Conservation (phyloP, 2,329 filamentous ascomycete genomes). For the Clonostachys rosea region DNA sequence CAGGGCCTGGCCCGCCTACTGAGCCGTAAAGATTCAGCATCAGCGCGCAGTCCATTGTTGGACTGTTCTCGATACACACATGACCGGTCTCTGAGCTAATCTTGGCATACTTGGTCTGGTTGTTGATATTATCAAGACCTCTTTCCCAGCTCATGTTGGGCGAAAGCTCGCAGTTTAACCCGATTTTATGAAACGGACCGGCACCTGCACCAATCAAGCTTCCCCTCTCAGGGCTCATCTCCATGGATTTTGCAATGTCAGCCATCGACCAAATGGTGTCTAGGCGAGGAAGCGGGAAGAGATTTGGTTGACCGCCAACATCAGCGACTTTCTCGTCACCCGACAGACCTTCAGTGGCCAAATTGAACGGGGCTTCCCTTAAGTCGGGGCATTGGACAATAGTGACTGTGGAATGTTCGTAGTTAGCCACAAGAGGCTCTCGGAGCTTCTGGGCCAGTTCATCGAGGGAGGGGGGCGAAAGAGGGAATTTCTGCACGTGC, state of each 20-base stretch:
- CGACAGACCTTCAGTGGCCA: conserved; percentile 30
- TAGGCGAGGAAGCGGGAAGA: conserved; percentile 26
- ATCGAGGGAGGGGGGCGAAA: conserved; percentile 16
- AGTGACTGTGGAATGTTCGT: conserved; percentile 9
- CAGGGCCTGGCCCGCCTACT: conserved; percentile 20
- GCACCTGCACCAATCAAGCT: conserved; percentile 33
- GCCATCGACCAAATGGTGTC: conserved; percentile 23
- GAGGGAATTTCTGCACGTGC: conserved; percentile 6
- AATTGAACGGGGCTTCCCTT: conserved; percentile 23
- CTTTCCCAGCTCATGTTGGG: conserved; percentile 26
- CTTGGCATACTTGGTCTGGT: conserved; percentile 18
- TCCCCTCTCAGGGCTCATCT: conserved; percentile 22
- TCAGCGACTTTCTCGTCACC: conserved; percentile 33
- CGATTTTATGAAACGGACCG: conserved; percentile 32
- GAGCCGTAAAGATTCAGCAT: conserved; percentile 38
- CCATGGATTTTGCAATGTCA: conserved; percentile 23
- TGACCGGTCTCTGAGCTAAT: conserved; percentile 10
- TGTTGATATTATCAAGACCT: conserved; percentile 9
- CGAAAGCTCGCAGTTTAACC: conserved; percentile 34
- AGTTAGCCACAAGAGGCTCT: conserved; percentile 12
- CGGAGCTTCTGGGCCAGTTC: conserved; percentile 13
- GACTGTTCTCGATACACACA: conserved; percentile 11
- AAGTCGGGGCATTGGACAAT: conserved; percentile 29
- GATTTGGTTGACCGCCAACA: conserved; percentile 34
- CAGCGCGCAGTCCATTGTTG: conserved; percentile 25